Conservation (phyloP, 2,329 filamentous ascomycete species). For the Cadophora sp. region DNA sequence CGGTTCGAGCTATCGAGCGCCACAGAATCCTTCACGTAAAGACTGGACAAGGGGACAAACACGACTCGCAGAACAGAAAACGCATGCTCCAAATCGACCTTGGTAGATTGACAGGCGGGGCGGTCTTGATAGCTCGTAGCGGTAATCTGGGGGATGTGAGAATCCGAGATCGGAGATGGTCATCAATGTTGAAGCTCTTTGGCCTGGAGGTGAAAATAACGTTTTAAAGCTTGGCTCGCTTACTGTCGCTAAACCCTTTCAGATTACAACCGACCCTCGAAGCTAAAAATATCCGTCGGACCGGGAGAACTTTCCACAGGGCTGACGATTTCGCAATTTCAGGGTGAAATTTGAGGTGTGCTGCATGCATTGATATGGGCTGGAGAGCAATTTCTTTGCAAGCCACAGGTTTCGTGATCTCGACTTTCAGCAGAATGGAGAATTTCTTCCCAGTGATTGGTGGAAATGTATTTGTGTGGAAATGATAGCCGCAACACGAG, state of each 20-base stretch:
- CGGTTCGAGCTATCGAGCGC: background rate
- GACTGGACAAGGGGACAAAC: background rate
- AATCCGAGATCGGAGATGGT: background rate
- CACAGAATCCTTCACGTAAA: background rate
- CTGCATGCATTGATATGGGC: background rate
- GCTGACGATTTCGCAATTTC: background rate
- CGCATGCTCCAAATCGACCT: too few relatives aligned
- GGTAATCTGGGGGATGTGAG: background rate
- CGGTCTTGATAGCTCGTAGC: background rate
- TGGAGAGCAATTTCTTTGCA: background rate
- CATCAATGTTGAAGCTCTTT: background rate
- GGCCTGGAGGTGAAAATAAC: background rate
- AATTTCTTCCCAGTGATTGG: too few relatives aligned
- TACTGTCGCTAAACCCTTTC: constrained; percentile 1
- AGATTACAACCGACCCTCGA: background rate
- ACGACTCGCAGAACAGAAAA: background rate
- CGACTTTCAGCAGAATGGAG: background rate
- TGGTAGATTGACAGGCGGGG: background rate
- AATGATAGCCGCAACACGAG: too few relatives aligned
- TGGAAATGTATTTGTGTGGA: too few relatives aligned
- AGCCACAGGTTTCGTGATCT: background rate
- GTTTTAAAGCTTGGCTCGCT: background rate
- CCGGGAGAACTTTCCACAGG: background rate
- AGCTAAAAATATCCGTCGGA: background rate
- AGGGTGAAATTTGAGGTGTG: background rate